phyloP scores from a whole-genome alignment of 108 stramenopile species.

The Nitzschia palea region DNA sequence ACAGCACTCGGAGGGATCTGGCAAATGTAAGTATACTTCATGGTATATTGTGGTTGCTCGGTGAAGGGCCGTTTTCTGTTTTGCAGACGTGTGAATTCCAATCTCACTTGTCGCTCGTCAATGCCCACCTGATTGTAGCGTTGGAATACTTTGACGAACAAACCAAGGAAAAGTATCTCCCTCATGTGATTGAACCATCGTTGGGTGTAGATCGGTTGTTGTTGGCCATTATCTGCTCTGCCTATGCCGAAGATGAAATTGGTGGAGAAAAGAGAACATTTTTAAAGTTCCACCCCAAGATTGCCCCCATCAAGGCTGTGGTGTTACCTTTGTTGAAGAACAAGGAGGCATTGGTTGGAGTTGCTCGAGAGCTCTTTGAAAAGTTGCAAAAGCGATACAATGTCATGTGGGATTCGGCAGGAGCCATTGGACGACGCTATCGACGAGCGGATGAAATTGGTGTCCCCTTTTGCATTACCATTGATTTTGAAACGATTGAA shows the following conservation, averaged over 20 bases:
- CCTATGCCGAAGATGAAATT: conserved; percentile 92
- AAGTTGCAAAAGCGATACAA: conserved; percentile 76
- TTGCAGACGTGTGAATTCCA: no score
- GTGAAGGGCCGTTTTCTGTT: no score
- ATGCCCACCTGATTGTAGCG: no score
- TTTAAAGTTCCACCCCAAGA: conserved; percentile 84
- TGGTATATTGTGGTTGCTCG: no score
- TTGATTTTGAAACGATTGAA: conserved; percentile 97
- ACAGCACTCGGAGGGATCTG: conserved; percentile 86
- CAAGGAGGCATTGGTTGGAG: conserved; percentile 80
- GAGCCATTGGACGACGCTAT: conserved; percentile 93
- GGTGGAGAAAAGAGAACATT: conserved; percentile 89
- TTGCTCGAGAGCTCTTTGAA: conserved; percentile 79
- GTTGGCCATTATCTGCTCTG: conserved; percentile 90
- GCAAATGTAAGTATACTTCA: conserved; percentile 83
- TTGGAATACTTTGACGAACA: conserved; percentile 94
- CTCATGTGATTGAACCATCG: conserved; percentile 97
- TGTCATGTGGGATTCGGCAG: conserved; percentile 83
- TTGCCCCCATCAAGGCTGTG: conserved; percentile 95
- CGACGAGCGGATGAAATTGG: conserved; percentile 94
- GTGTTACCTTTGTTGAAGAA: conserved; percentile 97
- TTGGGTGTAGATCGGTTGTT: conserved; percentile 93
- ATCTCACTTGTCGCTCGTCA: no score
- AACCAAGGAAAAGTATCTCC: conserved; percentile 91
- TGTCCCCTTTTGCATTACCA: conserved; percentile 95